Evolutionary conservation across 768 basidiomycete species (phyloP), one percentile per base, ranked within the genome.

Genomic region (Sistotremastrum niveocremeum): DNA sequence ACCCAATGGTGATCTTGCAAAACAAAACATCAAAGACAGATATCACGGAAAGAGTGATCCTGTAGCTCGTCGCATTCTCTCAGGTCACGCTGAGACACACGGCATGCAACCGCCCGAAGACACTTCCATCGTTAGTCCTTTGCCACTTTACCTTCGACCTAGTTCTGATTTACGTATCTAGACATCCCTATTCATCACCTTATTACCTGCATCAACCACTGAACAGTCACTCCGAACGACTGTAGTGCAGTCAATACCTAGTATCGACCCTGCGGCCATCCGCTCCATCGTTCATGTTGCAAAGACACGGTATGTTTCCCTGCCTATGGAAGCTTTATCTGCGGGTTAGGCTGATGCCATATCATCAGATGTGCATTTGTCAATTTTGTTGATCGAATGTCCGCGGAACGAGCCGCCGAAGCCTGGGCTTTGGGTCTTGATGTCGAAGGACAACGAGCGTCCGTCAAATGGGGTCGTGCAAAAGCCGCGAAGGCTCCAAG

Each of bases 41-140:
- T 98, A 89, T 62, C 81, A 98, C 62, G 95, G 95, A 5, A 68
- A 70, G 30, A 87, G 86, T 51, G 95, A 98, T 58, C 90, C 94
- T 8, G 94, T 99, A 4, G 95, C 95, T 7, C 77, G 75, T 50
- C 95, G 90, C 64, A 91, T 98, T 39, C 59, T 99, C 61, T 61
- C 73, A 2, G 71, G 65, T n/a, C 77, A 87, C 60, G 91, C 94
- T 0, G 82, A 84, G 39, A 68, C 58, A 28, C 79, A 84, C 56
- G 94, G 93, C 0, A 67, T 99, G 45, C 79, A 83, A 46, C 81
- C 90, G 10, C 95, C 95, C 48, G 90, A 90, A 50, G 95, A 99
- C 60, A 58, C 70, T 45, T 73, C 77, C 6, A 79, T 99, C 39
- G 91, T 93, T 57, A 52, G 91, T 73, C 30, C 32, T 32, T 46